Evolutionary conservation across 495 filamentous ascomycete genomes (phyloP), one percentile per base, ranked within the genome.

Genomic region (Oleoguttula mirabilis): DNA sequence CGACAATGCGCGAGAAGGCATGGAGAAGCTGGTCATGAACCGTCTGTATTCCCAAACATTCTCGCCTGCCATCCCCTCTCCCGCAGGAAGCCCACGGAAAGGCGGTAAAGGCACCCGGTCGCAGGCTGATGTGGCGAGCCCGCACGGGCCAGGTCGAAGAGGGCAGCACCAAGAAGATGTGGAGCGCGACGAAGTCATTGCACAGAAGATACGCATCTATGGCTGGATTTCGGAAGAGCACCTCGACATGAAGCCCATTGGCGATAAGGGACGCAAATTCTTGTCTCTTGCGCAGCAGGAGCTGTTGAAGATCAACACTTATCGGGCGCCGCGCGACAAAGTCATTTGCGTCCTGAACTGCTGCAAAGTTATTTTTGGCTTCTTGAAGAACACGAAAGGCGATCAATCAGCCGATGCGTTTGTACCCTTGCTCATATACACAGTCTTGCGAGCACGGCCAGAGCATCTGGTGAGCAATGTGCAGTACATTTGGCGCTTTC

Each of bases 1-100:
- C 59, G 90, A 96, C 61, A 95, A 99, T 65, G 92, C 92, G 11
- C 75, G 85, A 50, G 90, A 99, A 65, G 90, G 90, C 21, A 99
- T 99, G 92, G 90, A 99, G 70, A 99, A 99, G 58, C 75, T 99
- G 19, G 90, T 99, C 14, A 99, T 99, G 90, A 99, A 99, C 59
- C 73, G 92, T 40, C 67, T 99, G 4, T 96, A 99, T 57, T 77
- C 80, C 1, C 92, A 99, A 60, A 93, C 92, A 0, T 99, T 99
- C 59, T 93, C 90, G 1, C 88, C 90, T 1, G 82, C 82, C 12
- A 99, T 99, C 36, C 77, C 85, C 3, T 65, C 83, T 5, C 75
- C 76, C 3, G 72, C 71, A 8, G 73, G 69, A 32, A 88, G 78
- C 55, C 82, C 75, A 55, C 69, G 74, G 48, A 77, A 74, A 52